These are phyloP conservation scores for Chalciporus pseudorubinellus DNA, from an alignment of 768 basidiomycete genomes.

Conservation along the genomic window DNA sequence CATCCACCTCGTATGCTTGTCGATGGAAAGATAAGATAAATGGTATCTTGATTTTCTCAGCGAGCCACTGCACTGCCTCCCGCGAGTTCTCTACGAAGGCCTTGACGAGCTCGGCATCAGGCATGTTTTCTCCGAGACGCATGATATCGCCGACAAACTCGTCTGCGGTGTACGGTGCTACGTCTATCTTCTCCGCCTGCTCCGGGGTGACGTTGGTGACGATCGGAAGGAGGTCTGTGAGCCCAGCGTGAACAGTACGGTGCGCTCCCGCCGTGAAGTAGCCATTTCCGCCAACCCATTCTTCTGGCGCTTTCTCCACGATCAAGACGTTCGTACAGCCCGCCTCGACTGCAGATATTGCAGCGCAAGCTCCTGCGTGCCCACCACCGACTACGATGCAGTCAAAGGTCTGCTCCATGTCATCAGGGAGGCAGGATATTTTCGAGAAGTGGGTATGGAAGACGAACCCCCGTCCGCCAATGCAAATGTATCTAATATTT, in stretches of 20 bases:
- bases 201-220: conserved; percentile 47
- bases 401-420: conserved; percentile 37
- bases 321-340: conserved; percentile 62
- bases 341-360: conserved; percentile 55
- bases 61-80: conserved; percentile 57
- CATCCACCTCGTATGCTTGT: conserved; percentile 64
- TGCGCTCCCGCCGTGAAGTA: conserved; percentile 72
- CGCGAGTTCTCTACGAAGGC: conserved; percentile 56
- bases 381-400: conserved; percentile 66
- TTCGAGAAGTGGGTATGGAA: not conserved
- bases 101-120: conserved; percentile 48
- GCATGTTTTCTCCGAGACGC: conserved; percentile 51
- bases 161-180: conserved; percentile 55
- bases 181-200: conserved; percentile 47
- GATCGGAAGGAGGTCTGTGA: conserved; percentile 56
- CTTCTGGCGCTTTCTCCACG: conserved; percentile 60
- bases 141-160: conserved; percentile 59
- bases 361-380: conserved; percentile 66
- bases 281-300: conserved; percentile 70
- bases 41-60: conserved; percentile 45
- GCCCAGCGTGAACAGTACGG: conserved; percentile 60
- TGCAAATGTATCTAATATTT: too few species aligned
- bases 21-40: conserved; percentile 62
- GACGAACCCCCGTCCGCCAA: not conserved
- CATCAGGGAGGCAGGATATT: not conserved